Conservation (phyloP, 2,329 filamentous ascomycete species). For the Pestalotiopsis sp. region DNA sequence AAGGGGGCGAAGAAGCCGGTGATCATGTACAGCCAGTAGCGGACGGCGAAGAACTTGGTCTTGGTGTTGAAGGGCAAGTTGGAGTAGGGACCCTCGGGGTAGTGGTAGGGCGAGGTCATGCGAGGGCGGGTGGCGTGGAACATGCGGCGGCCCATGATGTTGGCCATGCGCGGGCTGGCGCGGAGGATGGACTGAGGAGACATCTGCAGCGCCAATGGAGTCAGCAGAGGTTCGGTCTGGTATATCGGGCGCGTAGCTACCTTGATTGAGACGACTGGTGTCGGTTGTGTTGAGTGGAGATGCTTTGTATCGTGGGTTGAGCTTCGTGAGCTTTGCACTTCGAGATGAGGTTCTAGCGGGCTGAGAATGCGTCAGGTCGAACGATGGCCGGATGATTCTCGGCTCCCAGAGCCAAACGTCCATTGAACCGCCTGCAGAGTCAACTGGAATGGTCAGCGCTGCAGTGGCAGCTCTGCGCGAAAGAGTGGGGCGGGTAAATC, state of each 20-base stretch:
- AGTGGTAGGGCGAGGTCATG: conserved; percentile 92
- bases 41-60: conserved; percentile 79
- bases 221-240: conserved; percentile 4
- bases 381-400: conserved; percentile 11
- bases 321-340: conserved; percentile 1
- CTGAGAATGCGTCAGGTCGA: conserved; percentile 4
- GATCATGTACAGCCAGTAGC: conserved; percentile 76
- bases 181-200: conserved; percentile 68
- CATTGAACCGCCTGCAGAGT: not conserved
- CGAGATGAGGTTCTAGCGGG: conserved; percentile 1
- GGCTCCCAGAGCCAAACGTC: not conserved
- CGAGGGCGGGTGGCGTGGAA: conserved; percentile 91
- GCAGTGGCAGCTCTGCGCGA: not conserved
- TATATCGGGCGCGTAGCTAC: not conserved
- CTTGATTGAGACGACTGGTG: not conserved
- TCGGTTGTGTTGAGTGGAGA: conserved; percentile 12
- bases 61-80: conserved; percentile 98
- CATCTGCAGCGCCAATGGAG: conserved; percentile 69
- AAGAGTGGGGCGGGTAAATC: not conserved
- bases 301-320: conserved; percentile 3
- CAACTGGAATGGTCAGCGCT: not conserved
- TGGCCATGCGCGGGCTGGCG: conserved; percentile 62
- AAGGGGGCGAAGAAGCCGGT: conserved; percentile 64
- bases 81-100: conserved; percentile 91
- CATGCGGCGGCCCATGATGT: conserved; percentile 81